Conservation (phyloP, 345 rosid species). For the Passiflora organensis region DNA sequence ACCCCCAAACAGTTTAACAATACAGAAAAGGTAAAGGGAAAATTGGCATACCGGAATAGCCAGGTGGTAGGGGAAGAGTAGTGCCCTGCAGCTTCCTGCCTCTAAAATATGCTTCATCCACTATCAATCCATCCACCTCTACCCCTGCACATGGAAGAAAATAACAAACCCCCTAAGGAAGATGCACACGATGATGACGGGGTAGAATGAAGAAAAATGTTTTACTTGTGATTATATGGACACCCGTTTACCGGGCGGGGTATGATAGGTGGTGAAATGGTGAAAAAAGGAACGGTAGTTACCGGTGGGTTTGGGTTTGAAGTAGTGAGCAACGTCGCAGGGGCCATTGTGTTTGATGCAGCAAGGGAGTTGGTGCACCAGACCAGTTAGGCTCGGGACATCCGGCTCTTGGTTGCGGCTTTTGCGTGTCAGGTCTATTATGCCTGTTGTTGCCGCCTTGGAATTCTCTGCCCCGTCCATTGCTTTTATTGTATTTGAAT, state of each 20-base stretch:
- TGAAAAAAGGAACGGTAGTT: background rate
- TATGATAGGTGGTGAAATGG: no score
- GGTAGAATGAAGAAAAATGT: background rate
- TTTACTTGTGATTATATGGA: no score
- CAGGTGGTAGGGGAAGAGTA: conserved; percentile 53
- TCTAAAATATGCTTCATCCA: conserved; percentile 78
- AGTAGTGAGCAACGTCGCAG: conserved; percentile 61
- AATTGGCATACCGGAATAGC: conserved; percentile 54
- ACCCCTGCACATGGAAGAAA: conserved; percentile 33
- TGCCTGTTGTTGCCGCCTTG: conserved; percentile 25
- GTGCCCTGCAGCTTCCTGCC: conserved; percentile 80
- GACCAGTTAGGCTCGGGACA: conserved; percentile 37
- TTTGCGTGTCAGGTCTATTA: conserved; percentile 31
- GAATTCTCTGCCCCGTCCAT: conserved; percentile 20
- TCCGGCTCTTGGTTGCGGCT: conserved; percentile 8
- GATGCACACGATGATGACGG: no score
- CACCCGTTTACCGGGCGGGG: no score
- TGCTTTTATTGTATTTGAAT: background rate
- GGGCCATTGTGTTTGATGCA: conserved; percentile 72
- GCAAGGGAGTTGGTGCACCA: conserved; percentile 81
- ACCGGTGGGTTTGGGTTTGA: conserved; percentile 71
- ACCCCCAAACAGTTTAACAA: no score
- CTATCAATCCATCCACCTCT: conserved; percentile 53
- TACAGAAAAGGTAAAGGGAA: no score
- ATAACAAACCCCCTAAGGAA: background rate